Base-by-base conservation (phyloP, 202 grass and related monocot genomes). In the Panicum virgatum region DNA sequence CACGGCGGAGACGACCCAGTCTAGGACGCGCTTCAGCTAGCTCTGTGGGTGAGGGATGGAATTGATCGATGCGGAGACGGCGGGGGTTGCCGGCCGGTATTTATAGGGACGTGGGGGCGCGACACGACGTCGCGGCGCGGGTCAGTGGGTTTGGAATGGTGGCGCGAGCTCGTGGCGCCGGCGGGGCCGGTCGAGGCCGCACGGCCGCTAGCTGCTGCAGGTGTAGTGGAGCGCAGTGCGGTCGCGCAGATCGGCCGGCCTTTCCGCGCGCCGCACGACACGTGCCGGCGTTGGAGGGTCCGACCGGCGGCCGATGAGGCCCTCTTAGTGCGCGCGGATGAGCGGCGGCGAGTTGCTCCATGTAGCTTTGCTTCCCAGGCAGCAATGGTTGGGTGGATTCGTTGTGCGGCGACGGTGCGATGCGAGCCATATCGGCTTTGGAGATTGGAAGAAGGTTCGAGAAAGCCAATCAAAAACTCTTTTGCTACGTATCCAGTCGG, bases 211-310 rank as follows among this genome's bases (percentile, higher is more conserved):
- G 16, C 1, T 10, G 19, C 1, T 52, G 39, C 11, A 8, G 29
- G 15, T 1, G 30, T 76, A 84, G 80, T 88, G 80, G 86, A 79
- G 86, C 67, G 86, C 67, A 79, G 48, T 59, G 29, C 74, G 14
- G n/a, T 39, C 45, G 4, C 47, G 85, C 85, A 72, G 85, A 78
- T 73, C 10, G 46, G 27, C 57, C 7, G 20, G 9, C 26, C 53
- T 53, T 51, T 29, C 30, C 61, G 19, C 18, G 2, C 23, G 62
- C 52, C 22, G 85, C 19, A 34, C 43, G 79, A 82, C 85, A 87
- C 85, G 72, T 81, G 16, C 62, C 62, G 76, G 19, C 40, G 51
- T 62, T 9, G 68, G 53, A 18, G 52, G 47, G 37, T 57, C 38
- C 56, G 19, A 30, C 67, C n/a, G n/a, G n/a, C n/a, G n/a, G n/a